Evolutionary conservation across 805 yeast genomes (phyloP).

Genomic region (Lachancea sp.): DNA sequence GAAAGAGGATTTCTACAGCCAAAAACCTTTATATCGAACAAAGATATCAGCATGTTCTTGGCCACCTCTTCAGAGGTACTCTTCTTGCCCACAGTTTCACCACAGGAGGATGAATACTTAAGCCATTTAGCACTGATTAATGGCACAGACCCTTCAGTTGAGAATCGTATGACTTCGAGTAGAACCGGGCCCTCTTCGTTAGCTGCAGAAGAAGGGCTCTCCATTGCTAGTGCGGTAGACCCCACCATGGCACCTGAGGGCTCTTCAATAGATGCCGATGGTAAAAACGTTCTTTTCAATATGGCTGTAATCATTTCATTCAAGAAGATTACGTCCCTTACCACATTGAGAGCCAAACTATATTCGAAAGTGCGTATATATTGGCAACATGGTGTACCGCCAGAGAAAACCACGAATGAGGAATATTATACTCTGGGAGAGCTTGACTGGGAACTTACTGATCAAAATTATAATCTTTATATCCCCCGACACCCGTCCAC

Average conservation of each 20-base stretch:
- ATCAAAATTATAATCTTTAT: constrained; percentile 41
- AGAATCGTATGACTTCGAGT: not conserved
- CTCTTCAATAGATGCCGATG: constrained; percentile 4
- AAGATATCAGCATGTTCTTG: constrained; percentile 22
- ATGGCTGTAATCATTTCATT: constrained; percentile 47
- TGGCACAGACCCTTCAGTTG: constrained; percentile 1
- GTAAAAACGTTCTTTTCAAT: constrained; percentile 41
- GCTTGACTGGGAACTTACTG: constrained; percentile 40
- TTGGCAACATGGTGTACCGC: constrained; percentile 53
- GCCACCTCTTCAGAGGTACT: constrained; percentile 33
- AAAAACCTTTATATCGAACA: constrained; percentile 14
- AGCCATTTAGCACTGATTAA: constrained; percentile 10
- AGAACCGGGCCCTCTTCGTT: not conserved
- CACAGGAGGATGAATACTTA: constrained; percentile 28
- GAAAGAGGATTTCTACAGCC: constrained; percentile 28
- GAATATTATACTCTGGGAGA: constrained; percentile 46
- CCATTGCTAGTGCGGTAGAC: not conserved
- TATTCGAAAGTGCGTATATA: constrained; percentile 39
- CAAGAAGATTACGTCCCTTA: constrained; percentile 35
- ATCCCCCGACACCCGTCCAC: constrained; percentile 28
- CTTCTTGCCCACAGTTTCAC: constrained; percentile 31
- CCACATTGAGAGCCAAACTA: constrained; percentile 38
- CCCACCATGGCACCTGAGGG: not conserved
- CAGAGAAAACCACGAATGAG: constrained; percentile 37
- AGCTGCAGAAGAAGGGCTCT: not conserved